Evolutionary conservation across 108 stramenopile species (phyloP), one percentile per base, ranked within the genome.

Genomic region (Cyclotella sp.): DNA sequence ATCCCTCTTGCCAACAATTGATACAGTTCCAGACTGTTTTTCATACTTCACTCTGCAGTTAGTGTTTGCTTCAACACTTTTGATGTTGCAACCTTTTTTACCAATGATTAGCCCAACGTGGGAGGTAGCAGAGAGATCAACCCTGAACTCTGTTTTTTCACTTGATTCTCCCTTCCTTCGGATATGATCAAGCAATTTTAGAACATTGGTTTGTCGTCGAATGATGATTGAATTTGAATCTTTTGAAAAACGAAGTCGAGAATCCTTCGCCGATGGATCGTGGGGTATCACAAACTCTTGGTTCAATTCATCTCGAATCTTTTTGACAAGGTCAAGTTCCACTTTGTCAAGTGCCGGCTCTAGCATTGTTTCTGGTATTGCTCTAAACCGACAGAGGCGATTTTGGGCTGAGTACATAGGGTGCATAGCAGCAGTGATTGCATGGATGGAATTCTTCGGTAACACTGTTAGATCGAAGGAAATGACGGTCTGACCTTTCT

Each of bases 91-190:
- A 4, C 57, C 57, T 14, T 22, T 27, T 28, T 28, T 58, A 27
- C 57, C 57, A 58, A 58, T 58, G 57, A 58, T 58, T 22, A 58
- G 9, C 14, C 57, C 57, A 22, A 58, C 27, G 14, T 58, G 18
- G 22, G 24, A 58, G 14, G 57, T 14, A 28, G 27, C 27, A 22
- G 13, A 15, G 13, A 58, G 57, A 4, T 58, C 26, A 18, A 58
- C 57, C 27, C 24, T 14, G 27, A 24, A 27, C 21, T 22, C 21
- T 4, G 24, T 22, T 28, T 4, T 14, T 58, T 24, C 26, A 22
- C 1, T 27, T 27, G 57, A 58, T 27, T 14, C 14, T 58, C 21
- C 57, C 57, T 27, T 28, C 3, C 57, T 1, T 4, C 57, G 57
- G 14, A 58, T 28, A 27, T 58, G 22, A 58, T 18, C 22, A 22